Evolutionary conservation across 2,329 filamentous ascomycete species (phyloP), one percentile per base, ranked within the genome.

Genomic region (Diaporthe australafricana): DNA sequence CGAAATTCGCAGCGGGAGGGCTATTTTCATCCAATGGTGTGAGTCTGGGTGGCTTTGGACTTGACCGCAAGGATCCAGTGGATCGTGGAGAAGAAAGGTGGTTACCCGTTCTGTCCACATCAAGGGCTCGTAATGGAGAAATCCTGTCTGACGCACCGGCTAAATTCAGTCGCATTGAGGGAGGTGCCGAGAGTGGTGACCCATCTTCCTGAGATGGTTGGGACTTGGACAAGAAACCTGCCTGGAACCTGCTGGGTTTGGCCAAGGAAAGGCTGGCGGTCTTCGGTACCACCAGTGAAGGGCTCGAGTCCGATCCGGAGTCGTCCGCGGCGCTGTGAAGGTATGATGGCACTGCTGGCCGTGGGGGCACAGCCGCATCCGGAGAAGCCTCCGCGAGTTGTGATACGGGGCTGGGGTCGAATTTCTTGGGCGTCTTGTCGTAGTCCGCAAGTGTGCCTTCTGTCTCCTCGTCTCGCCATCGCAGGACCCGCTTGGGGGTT

Each of bases 381-480:
- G 88, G 87, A 20, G 88, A 89, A 30, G 70, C 52, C 27, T 74
- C 72, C 12, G 66, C 52, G 20, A 50, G 74, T 74, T 57, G 82
- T 81, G 65, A 17, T n/a, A 63, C 91, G 88, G 8, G 90, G 89
- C 0, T 88, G 2, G 86, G 85, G 20, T 89, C 85, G 11, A 88
- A 81, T 78, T 92, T 93, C 80, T 95, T 89, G 1, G 96, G 96
- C 3, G 96, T 98, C 83, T 94, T 94, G 78, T 96, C 94, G 79
- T 96, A 98, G 79, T 98, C 96, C 14, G 93, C 95, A 70, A 98
- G 84, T 0, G 92, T 91, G 30, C 95, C 95, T 78, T 97, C 93
- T 2, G 92, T 84, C 78, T 90, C 94, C 77, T 98, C 96, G 77
- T 97, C 95, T 72, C 94, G 91, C 96, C 96, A 99, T 75, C 96